Base-by-base conservation (phyloP, 768 basidiomycete species). In the Suillus alpinus region DNA sequence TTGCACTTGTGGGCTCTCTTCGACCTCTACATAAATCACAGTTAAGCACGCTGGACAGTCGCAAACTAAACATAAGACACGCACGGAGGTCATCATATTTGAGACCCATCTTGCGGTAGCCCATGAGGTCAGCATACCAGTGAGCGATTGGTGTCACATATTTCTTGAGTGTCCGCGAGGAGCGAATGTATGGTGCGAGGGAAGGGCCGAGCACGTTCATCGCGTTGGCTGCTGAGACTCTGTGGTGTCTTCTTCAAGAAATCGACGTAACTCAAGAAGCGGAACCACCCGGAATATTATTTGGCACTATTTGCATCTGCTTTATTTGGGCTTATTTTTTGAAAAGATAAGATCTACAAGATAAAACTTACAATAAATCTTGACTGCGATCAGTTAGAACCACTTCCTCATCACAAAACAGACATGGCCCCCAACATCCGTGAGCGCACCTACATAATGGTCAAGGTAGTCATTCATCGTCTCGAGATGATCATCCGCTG, bases 371-470 rank as follows among this genome's bases (percentile, higher is more conserved):
- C 63, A 67, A 66, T 66, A 63, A 65, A 63, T 56, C 61, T 59
- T 62, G 64, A 64, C 60, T 43, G 63, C 41, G 47, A 60, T 67
- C 62, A 61, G 64, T 61, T 37, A 43, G 7, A 46, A 41, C 31
- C 13, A 55, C 23, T 36, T 56, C 10, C 31, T 61, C 61, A 65
- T 62, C 57, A 66, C 67, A 68, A 65, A 75, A 67, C 74, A 91
- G 90, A 89, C 26, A 64, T 64, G 61, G 58, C 61, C 51, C 55
- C 63, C 47, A 69, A 68, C 62, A 76, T 77, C 73, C 69, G 66
- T 57, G 95, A 98, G 76, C 94, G 93, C 77, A 96, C 95, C 77
- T 98, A 96, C 82, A 98, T 98, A 83, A 98, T 98, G 96, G 85
- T 98, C 89, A 99, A 98, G 94, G 93, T 88, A 58, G 51, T 70